Percentiles rank a stretch among this genome's conserved stretches.
Conservation (phyloP, 768 basidiomycete species). For the Trametopsis cervina region DNA sequence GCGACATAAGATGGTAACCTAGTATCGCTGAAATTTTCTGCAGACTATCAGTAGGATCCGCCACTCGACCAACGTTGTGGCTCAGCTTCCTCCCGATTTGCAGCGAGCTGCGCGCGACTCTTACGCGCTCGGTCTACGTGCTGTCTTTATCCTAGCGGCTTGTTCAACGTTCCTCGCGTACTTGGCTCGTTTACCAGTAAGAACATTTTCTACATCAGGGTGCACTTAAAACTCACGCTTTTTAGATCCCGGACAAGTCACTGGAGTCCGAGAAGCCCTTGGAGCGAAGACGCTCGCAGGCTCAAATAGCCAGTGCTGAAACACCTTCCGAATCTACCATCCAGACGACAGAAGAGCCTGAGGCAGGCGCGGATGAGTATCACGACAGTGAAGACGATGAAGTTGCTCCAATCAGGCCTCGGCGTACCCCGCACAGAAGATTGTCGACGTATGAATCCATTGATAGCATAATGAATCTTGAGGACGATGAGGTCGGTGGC, state of each 20-base stretch:
- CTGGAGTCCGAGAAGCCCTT: slow-evolving; percentile 25
- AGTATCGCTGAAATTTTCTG: background rate
- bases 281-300: slow-evolving; percentile 11
- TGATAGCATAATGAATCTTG: slow-evolving; percentile 42
- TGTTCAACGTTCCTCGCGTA: slow-evolving; percentile 52
- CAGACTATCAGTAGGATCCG: slow-evolving; percentile 56
- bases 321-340: slow-evolving; percentile 27
- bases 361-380: slow-evolving; percentile 6
- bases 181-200: slow-evolving; percentile 51
- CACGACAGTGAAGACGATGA: slow-evolving; percentile 16
- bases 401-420: slow-evolving; percentile 5
- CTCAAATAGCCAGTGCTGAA: background rate
- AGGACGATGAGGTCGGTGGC: slow-evolving; percentile 33
- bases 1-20: background rate
- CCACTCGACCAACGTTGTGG: slow-evolving; percentile 50
- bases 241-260: slow-evolving; percentile 35
- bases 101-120: slow-evolving; percentile 51
- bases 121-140: slow-evolving; percentile 51
- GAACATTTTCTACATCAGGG: slow-evolving; percentile 21
- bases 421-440: slow-evolving; percentile 23
- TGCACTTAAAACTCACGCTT: background rate
- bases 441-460: slow-evolving; percentile 45
- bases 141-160: slow-evolving; percentile 59
- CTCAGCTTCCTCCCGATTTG: slow-evolving; percentile 40
- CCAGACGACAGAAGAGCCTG: slow-evolving; percentile 24